Evolutionary conservation across 2,329 filamentous ascomycete genomes (phyloP).

Genomic region (Xylaria sp.): DNA sequence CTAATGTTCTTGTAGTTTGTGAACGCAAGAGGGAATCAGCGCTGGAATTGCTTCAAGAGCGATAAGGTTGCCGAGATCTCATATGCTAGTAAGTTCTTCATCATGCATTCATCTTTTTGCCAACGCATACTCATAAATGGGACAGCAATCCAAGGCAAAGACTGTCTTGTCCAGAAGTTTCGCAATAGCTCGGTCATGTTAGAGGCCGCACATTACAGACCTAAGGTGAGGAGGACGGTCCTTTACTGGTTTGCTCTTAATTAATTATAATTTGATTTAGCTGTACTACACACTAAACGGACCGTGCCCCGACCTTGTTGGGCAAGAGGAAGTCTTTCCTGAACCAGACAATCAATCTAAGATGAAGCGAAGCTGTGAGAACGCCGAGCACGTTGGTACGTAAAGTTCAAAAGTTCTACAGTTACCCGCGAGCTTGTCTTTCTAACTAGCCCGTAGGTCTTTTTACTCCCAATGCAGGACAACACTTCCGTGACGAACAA

Average conservation of each 20-base stretch:
- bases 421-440: not conserved
- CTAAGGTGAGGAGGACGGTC: conserved; percentile 71
- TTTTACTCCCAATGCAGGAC: conserved; percentile 81
- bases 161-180: conserved; percentile 93
- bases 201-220: conserved; percentile 82
- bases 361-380: conserved; percentile 87
- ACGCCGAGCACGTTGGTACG: conserved; percentile 84
- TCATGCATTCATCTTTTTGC: not conserved
- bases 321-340: conserved; percentile 80
- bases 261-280: conserved; percentile 50
- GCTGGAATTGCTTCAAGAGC: conserved; percentile 84
- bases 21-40: conserved; percentile 74
- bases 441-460: conserved; percentile 64
- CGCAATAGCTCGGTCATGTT: conserved; percentile 97
- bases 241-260: not conserved
- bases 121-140: conserved; percentile 43
- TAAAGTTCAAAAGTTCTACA: conserved; percentile 37
- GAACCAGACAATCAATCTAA: conserved; percentile 86
- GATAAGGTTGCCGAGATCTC: conserved; percentile 90
- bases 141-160: conserved; percentile 87
- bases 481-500: conserved; percentile 79
- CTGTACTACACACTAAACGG: conserved; percentile 65
- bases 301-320: conserved; percentile 64
- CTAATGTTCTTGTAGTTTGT: conserved; percentile 69
- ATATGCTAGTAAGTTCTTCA: conserved; percentile 80